phyloP scores from a whole-genome alignment of 208 protist species.

The Trypanosoma mega region DNA sequence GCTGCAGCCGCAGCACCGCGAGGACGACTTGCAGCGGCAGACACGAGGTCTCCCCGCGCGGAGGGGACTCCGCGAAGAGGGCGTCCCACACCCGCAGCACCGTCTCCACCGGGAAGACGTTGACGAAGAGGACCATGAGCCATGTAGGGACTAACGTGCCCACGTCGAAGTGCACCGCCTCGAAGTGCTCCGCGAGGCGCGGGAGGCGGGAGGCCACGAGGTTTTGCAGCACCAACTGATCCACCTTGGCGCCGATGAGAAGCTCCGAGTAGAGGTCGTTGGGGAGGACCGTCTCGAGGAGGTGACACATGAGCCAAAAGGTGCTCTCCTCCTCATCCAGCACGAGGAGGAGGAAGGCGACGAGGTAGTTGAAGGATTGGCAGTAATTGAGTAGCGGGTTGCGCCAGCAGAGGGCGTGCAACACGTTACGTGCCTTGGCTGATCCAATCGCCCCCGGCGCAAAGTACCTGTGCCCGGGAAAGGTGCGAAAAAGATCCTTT shows the following conservation, averaged over 20 bases:
- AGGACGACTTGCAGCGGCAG: slow-evolving; percentile 53
- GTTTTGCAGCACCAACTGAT: slow-evolving; percentile 49
- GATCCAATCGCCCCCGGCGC: slow-evolving; percentile 46
- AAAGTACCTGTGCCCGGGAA: slow-evolving; percentile 73
- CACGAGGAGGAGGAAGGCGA: slow-evolving; percentile 55
- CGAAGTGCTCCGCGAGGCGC: slow-evolving; percentile 36
- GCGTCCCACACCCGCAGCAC: slow-evolving; percentile 66
- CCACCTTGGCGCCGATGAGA: slow-evolving; percentile 61
- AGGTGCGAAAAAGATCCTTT: slow-evolving; percentile 67
- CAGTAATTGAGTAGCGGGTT: slow-evolving; percentile 81
- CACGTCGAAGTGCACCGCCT: slow-evolving; percentile 41
- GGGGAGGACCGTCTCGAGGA: slow-evolving; percentile 61
- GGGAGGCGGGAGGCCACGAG: slow-evolving; percentile 50
- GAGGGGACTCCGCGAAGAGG: slow-evolving; percentile 30
- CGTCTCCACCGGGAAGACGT: slow-evolving; percentile 53
- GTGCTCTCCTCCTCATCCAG: slow-evolving; percentile 66
- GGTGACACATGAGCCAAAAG: slow-evolving; percentile 61
- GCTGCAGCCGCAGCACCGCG: slow-evolving; percentile 47
- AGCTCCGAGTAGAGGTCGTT: slow-evolving; percentile 74
- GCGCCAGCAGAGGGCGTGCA: slow-evolving; percentile 77
- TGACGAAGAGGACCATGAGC: slow-evolving; percentile 73
- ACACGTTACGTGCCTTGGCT: slow-evolving; percentile 54
- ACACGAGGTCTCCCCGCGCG: slow-evolving; percentile 21
- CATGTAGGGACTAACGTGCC: slow-evolving; percentile 54
- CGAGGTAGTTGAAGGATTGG: slow-evolving; percentile 79